Base-by-base conservation (phyloP, 1,284 basidiomycete species). In the Naganishia cerealis region DNA sequence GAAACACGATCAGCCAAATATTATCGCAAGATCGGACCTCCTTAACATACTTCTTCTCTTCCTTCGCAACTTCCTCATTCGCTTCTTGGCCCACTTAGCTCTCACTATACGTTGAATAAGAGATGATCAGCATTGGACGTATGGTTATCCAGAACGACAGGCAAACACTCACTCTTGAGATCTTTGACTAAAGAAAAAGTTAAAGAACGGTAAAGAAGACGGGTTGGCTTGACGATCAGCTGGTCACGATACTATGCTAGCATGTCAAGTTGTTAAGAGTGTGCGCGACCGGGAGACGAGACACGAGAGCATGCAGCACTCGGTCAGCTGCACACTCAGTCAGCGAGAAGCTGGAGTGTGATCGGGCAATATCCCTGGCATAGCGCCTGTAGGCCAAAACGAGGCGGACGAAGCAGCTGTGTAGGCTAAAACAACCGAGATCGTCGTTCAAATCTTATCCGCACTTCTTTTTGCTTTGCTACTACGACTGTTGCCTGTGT, bases 61-160 rank as follows among this genome's bases (percentile, higher is more conserved):
- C 57, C 69, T 67, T 50, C 69, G 62, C 61, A 65, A 63, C 57
- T 61, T 67, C 62, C 69, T 70, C 69, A 67, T 70, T 67, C 69
- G 52, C 66, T 70, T 70, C 61, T 70, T 70, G 59, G 69, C 69
- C 69, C 69, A 70, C 69, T 70, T 70, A 62, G 69, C 69, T 70
- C 69, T 57, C 69, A 67, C 63, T 69, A 16, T 9, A 62, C 38
- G 40, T 38, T 5, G 2, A 21, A 46, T 18, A 40, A 15, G 21
- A 40, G 7, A 50, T 21, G 8, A 50, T 50, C 46, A 50, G 46
- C 13, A 33, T 50, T 24, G 10, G 12, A 21, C 3, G n/a, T 50
- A 8, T 50, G n/a, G 8, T 21, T 21, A 10, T 8, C 46, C 24
- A 2, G n/a, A 13, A 24, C 24, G 10, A 9, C 7, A 7, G 9